Evolutionary conservation across 164 flowering plant genomes (phyloP).

Genomic region (Chimonanthus salicifolius): DNA sequence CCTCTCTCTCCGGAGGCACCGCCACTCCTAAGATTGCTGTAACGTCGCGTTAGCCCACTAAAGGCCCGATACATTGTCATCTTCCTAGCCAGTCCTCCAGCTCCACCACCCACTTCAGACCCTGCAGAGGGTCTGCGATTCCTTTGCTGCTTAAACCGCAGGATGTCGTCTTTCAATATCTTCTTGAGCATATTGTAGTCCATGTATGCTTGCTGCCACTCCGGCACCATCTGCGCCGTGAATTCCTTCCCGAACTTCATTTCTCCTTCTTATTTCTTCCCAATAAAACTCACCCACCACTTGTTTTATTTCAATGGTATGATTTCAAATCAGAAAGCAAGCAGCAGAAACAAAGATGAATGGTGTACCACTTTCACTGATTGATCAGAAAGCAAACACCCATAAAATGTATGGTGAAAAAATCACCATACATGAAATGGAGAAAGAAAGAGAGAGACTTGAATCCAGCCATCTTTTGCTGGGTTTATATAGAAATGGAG

Average conservation of each 20-base stretch:
- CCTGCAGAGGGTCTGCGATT: neutral
- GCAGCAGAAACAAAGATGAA: too few species aligned
- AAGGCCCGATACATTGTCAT: slow-evolving; percentile 27
- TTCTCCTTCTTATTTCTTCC: neutral
- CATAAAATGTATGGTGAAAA: too few species aligned
- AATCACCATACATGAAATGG: too few species aligned
- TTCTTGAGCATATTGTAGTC: slow-evolving; percentile 29
- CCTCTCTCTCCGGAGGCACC: neutral
- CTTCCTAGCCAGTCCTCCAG: slow-evolving; percentile 11
- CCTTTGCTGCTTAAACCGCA: neutral
- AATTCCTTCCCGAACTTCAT: slow-evolving; percentile 83
- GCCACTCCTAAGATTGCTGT: neutral
- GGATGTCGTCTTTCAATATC: slow-evolving; percentile 21
- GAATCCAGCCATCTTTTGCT: too few species aligned
- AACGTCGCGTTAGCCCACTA: slow-evolving; percentile 19
- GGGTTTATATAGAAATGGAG: too few species aligned
- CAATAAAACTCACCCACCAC: too few species aligned
- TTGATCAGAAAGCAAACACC: too few species aligned
- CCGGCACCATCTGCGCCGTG: slow-evolving; percentile 60
- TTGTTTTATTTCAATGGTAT: too few species aligned
- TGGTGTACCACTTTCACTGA: too few species aligned
- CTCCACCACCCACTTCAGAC: neutral
- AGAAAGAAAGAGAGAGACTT: too few species aligned
- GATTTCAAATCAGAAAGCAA: too few species aligned
- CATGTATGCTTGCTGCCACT: slow-evolving; percentile 75